These are phyloP conservation scores for Ensete ventricosum DNA, from an alignment of 176 grass and related monocot species.

Conservation along the genomic window DNA sequence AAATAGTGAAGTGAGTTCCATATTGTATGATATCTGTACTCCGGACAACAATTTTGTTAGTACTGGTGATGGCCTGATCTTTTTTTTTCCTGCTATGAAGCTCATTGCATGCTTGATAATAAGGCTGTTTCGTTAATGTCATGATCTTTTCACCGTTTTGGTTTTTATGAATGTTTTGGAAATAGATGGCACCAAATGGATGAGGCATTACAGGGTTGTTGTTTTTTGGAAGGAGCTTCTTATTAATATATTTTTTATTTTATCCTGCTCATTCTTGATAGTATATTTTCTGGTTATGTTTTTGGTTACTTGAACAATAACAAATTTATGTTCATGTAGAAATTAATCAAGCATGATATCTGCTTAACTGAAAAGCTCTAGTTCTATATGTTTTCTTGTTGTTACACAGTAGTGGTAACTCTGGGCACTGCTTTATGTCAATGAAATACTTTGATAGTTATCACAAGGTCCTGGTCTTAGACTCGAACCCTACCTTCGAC, in stretches of 20 bases:
- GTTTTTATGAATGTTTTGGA: background rate
- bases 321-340: background rate
- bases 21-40: background rate
- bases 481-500: no score
- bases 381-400: background rate
- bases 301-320: background rate
- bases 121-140: background rate
- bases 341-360: background rate
- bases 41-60: background rate
- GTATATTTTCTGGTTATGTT: background rate
- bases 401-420: background rate
- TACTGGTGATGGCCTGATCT: background rate
- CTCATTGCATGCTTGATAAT: background rate
- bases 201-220: no score
- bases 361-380: no score
- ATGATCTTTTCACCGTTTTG: background rate
- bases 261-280: background rate
- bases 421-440: background rate
- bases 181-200: no score
- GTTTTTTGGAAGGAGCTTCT: background rate
- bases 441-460: no score
- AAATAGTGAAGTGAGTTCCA: conserved; percentile 3
- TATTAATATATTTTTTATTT: background rate
- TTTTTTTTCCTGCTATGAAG: background rate
- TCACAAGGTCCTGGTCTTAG: no score